phyloP scores from a whole-genome alignment of 768 basidiomycete species.

The Mycena capillaripes region DNA sequence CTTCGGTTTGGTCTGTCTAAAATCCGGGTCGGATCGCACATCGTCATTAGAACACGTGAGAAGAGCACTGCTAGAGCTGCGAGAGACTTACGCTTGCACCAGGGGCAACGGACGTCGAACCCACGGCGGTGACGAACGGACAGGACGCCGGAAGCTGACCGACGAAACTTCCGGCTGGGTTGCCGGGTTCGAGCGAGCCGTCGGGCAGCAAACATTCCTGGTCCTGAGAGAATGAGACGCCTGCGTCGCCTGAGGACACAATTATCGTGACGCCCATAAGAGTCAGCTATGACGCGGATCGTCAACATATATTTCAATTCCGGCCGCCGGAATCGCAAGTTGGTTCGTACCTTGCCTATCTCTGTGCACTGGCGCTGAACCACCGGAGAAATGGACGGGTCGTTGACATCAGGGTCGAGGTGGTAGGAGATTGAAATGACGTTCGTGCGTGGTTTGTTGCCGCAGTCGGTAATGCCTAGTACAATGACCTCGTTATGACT shows the following conservation, averaged over 20 bases:
- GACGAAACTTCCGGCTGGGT: conserved; percentile 26
- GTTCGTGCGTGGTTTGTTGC: conserved; percentile 22
- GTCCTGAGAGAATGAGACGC: conserved; percentile 25
- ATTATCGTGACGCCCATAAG: conserved; percentile 26
- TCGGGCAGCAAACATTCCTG: conserved; percentile 14
- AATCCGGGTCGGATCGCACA: not conserved
- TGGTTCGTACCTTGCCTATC: conserved; percentile 21
- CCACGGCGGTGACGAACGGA: conserved; percentile 22
- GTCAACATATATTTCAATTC: not conserved
- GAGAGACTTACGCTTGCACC: conserved; percentile 19
- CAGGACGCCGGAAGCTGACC: conserved; percentile 28
- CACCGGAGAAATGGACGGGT: conserved; percentile 25
- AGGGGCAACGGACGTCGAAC: conserved; percentile 19
- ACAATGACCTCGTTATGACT: not conserved
- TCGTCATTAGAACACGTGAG: conserved; percentile 3
- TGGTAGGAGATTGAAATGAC: conserved; percentile 31
- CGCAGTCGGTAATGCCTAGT: conserved; percentile 28
- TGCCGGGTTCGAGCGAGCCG: conserved; percentile 11
- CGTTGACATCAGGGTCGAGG: conserved; percentile 28
- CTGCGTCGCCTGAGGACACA: conserved; percentile 28
- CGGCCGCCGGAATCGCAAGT: not conserved
- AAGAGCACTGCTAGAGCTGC: too few relatives aligned
- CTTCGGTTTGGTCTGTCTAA: conserved; percentile 26
- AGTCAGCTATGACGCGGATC: not conserved
- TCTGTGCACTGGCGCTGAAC: conserved; percentile 28